Evolutionary conservation across 768 basidiomycete genomes (phyloP).

Genomic region (Hypholoma sublateritium): DNA sequence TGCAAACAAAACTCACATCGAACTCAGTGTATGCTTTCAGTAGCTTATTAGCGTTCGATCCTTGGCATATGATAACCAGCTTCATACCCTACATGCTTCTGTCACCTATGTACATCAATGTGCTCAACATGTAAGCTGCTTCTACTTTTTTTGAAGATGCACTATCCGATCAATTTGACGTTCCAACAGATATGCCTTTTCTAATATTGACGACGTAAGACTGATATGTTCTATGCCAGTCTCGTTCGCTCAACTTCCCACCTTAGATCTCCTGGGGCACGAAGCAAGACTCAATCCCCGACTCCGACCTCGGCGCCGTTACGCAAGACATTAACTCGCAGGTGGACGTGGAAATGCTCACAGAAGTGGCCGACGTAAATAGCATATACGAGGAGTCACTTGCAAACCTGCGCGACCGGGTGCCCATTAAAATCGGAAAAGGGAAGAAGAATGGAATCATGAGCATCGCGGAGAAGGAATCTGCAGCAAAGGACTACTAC

Average conservation of each 20-base stretch:
- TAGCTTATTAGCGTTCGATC: conserved; percentile 85
- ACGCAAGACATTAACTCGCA: conserved; percentile 77
- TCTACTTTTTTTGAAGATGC: background rate
- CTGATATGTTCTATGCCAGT: background rate
- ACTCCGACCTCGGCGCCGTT: conserved; percentile 81
- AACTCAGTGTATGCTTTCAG: conserved; percentile 70
- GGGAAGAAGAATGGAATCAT: conserved; percentile 22
- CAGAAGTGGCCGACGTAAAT: conserved; percentile 80
- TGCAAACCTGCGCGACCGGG: conserved; percentile 53
- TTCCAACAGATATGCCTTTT: conserved; percentile 69
- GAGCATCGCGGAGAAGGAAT: conserved; percentile 63
- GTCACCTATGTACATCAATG: conserved; percentile 78
- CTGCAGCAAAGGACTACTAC: conserved; percentile 82
- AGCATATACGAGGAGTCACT: conserved; percentile 84
- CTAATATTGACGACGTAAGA: conserved; percentile 81
- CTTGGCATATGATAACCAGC: conserved; percentile 95
- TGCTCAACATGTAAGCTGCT: conserved; percentile 67
- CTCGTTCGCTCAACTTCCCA: background rate
- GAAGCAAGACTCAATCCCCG: conserved; percentile 78
- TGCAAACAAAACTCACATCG: background rate
- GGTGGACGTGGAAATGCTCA: conserved; percentile 85
- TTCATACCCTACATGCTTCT: conserved; percentile 87
- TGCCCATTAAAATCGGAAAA: conserved; percentile 29
- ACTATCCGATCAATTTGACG: background rate
- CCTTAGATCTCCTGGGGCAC: conserved; percentile 90